Conservation (phyloP, 257 asterid genomes). For the Penstemon davidsonii region DNA sequence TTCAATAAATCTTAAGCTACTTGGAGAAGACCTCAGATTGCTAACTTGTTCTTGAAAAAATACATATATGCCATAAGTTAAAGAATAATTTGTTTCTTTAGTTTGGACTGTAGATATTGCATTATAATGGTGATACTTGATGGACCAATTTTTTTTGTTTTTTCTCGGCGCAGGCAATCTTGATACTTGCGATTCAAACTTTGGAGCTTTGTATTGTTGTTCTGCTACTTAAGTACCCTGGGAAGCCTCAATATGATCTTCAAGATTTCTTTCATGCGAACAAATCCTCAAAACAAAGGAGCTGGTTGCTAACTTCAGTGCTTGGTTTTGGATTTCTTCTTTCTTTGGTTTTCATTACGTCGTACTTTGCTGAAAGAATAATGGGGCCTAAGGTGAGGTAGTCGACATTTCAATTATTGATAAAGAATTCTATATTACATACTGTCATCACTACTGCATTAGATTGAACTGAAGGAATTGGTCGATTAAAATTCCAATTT, state of each 20-base stretch:
- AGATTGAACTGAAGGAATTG: background rate
- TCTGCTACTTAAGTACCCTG: conserved; percentile 51
- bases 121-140: conserved; percentile 6
- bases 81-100: background rate
- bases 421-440: background rate
- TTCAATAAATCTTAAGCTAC: background rate
- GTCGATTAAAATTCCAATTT: background rate
- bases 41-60: background rate
- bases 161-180: conserved; percentile 48
- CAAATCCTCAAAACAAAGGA: conserved; percentile 45
- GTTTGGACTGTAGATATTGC: conserved; percentile 10
- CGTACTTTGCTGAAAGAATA: conserved; percentile 47
- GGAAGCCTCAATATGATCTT: conserved; percentile 55
- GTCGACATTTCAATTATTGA: background rate
- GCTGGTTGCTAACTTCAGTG: conserved; percentile 58
- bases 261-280: conserved; percentile 49
- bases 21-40: background rate
- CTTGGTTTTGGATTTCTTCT: conserved; percentile 62
- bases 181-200: conserved; percentile 54
- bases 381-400: conserved; percentile 55
- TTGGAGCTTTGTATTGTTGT: conserved; percentile 60
- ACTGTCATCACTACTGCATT: background rate
- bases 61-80: background rate
- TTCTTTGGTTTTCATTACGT: conserved; percentile 54
- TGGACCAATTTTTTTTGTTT: conserved; percentile 18